phyloP scores from a whole-genome alignment of 2,329 filamentous ascomycete genomes.

The Penicillium hesseltinei region DNA sequence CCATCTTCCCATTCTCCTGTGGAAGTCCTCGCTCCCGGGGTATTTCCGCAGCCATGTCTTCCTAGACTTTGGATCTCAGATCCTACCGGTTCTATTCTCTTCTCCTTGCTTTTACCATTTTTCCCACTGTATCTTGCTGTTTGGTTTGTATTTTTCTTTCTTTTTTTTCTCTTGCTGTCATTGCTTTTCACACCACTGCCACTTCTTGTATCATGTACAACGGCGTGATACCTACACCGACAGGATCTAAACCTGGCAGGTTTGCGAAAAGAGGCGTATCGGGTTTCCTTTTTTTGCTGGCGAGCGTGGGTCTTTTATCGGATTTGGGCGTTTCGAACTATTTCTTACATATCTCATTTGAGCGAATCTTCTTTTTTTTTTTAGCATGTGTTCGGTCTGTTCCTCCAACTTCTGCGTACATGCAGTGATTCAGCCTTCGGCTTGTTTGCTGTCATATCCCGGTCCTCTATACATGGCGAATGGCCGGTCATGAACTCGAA shows the following conservation, averaged over 20 bases:
- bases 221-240: conserved; percentile 11
- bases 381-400: background rate
- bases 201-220: conserved; percentile 18
- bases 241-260: conserved; percentile 2
- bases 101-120: background rate
- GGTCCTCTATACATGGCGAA: background rate
- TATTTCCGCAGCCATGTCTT: conserved; percentile 18
- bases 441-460: background rate
- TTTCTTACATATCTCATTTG: conserved; percentile 2
- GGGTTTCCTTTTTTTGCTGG: background rate
- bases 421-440: background rate
- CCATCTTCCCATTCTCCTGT: conserved; percentile 13
- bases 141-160: background rate
- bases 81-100: conserved; percentile 7
- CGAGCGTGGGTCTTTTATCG: conserved; percentile 2
- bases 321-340: conserved; percentile 1
- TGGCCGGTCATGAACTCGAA: background rate
- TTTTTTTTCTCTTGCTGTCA: background rate
- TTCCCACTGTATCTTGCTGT: background rate
- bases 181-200: conserved; percentile 8
- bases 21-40: background rate
- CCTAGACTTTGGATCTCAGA: conserved; percentile 16
- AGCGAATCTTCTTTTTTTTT: conserved; percentile 5
- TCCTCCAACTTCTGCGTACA: background rate
- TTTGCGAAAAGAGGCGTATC: conserved; percentile 19